Evolutionary conservation across 2,329 filamentous ascomycete genomes (phyloP), one percentile per base, ranked within the genome.

Genomic region (Pseudogymnoascus sp.): DNA sequence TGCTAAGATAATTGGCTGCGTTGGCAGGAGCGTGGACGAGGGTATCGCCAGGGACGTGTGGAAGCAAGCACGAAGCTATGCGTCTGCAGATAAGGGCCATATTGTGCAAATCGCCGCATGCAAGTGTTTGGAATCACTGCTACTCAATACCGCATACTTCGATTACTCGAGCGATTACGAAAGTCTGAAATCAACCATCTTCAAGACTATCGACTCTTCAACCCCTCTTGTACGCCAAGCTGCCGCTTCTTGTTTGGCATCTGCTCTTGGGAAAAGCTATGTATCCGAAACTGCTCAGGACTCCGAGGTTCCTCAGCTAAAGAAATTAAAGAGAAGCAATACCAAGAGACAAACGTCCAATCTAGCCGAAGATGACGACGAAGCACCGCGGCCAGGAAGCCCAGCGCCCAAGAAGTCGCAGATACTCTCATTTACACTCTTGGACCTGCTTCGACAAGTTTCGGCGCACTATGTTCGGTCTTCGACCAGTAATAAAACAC

Each of bases 81-180:
- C 89, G 29, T 82, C 86, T 0, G 82, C 81, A 65, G 96, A 99
- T 75, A 97, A 95, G 75, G 90, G 91, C 3, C 82, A 86, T 2
- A 81, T 96, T 35, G 92, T 93, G 7, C 86, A 96, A 73, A 83
- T 88, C 15, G 84, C 86, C 63, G 89, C 91, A 7, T 96, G 90
- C 71, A 86, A 86, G 67, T 96, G 91, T 72, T 77, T 99, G 66
- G 88, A 89, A 71, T 81, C 86, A 62, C 78, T 97, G 59, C 78
- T 89, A 21, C 87, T 83, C 63, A 79, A 83, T 65, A 97, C 93
- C 0, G 76, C 83, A 0, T 96, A 90, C 73, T 97, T 97, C 72
- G 88, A 92, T 72, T 96, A 96, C 71, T 86, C 88, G 13, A 88
- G 83, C 73, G 95, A 99, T 72, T 96, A 96, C 71, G 95, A 99